These are phyloP conservation scores for Crataegus laevigata DNA, from an alignment of 306 rosid genomes.

Conservation along the genomic window DNA sequence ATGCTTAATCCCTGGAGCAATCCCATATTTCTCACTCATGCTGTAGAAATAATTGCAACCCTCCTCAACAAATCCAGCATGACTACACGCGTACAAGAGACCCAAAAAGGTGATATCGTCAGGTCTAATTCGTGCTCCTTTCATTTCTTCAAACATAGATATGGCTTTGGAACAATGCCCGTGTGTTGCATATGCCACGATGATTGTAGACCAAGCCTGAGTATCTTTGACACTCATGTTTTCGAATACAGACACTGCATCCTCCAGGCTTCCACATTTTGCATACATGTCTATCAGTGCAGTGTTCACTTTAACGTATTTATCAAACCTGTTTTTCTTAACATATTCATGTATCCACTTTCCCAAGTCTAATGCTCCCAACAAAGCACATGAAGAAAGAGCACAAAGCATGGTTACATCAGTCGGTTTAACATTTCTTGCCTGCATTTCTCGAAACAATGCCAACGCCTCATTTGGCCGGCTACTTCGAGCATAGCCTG, in stretches of 20 bases:
- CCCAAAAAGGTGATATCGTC: conserved; percentile 75
- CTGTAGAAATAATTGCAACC: conserved; percentile 49
- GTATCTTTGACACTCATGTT: conserved; percentile 61
- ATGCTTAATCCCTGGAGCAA: conserved; percentile 64
- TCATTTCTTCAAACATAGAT: conserved; percentile 64
- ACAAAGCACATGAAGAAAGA: conserved; percentile 62
- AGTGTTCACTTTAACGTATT: conserved; percentile 69
- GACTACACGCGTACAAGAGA: conserved; percentile 73
- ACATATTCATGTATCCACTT: conserved; percentile 84
- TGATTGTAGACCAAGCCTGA: conserved; percentile 75
- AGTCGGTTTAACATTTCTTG: conserved; percentile 46
- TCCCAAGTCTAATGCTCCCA: conserved; percentile 68
- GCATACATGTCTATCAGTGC: conserved; percentile 81
- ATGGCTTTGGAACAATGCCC: conserved; percentile 57
- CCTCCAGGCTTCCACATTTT: conserved; percentile 69
- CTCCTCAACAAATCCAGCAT: conserved; percentile 64
- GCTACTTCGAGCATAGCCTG: conserved; percentile 52
- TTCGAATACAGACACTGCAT: conserved; percentile 56
- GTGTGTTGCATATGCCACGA: conserved; percentile 69
- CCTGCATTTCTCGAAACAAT: conserved; percentile 69
- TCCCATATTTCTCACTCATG: conserved; percentile 51
- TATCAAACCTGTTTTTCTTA: conserved; percentile 60
- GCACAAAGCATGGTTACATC: conserved; percentile 73
- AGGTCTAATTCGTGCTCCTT: conserved; percentile 40
- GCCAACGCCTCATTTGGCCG: conserved; percentile 74